phyloP scores from a whole-genome alignment of 768 basidiomycete species.

The Collybiopsis confluens region DNA sequence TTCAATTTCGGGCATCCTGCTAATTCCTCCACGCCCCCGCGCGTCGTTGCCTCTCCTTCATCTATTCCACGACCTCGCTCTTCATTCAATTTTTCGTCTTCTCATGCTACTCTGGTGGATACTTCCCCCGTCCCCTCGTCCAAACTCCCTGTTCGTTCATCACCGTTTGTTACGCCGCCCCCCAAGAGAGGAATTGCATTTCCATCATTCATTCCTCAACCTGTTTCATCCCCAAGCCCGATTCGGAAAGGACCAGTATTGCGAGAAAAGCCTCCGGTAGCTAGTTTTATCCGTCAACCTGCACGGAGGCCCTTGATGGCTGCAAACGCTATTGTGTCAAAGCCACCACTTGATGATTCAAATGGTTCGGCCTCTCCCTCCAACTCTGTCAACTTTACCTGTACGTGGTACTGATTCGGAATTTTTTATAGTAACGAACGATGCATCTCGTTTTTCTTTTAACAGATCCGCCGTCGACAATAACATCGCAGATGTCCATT shows the following conservation, averaged over 20 bases:
- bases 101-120: constrained; percentile 21
- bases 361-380: constrained; percentile 60
- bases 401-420: constrained; percentile 57
- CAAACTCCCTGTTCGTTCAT: constrained; percentile 7
- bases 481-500: not conserved
- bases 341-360: constrained; percentile 19
- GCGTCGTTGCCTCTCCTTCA: constrained; percentile 33
- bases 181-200: constrained; percentile 43
- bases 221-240: constrained; percentile 36
- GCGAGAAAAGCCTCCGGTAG: constrained; percentile 28
- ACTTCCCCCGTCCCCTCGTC: constrained; percentile 25
- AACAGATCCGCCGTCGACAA: constrained; percentile 1
- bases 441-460: not conserved
- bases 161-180: constrained; percentile 45
- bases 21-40: constrained; percentile 21
- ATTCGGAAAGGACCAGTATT: constrained; percentile 19
- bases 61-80: constrained; percentile 44
- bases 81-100: constrained; percentile 30
- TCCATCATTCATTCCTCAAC: constrained; percentile 63
- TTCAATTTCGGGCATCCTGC: constrained; percentile 10
- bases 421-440: constrained; percentile 19
- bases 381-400: constrained; percentile 26
- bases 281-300: constrained; percentile 44
- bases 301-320: constrained; percentile 33
- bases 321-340: constrained; percentile 11